Conservation (phyloP, 73 alveolate species). For the Paramecium pentaurelia region DNA sequence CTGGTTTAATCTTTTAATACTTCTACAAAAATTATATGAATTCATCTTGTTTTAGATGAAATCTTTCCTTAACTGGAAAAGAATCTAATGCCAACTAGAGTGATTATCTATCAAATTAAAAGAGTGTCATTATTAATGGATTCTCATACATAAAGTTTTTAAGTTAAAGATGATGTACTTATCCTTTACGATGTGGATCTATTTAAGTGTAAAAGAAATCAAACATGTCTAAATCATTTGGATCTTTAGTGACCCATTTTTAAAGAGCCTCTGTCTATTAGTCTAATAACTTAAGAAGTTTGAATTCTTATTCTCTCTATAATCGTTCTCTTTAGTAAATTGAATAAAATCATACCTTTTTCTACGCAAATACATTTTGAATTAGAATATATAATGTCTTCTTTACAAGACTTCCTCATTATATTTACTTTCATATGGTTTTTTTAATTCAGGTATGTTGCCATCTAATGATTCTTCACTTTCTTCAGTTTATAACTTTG, state of each 20-base stretch:
- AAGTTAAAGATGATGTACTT: not conserved
- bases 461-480: not conserved
- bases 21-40: conserved; percentile 1
- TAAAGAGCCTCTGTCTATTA: not conserved
- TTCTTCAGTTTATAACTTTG: not conserved
- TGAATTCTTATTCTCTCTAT: conserved; percentile 21
- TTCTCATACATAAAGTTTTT: conserved; percentile 13
- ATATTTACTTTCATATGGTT: not conserved
- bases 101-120: not conserved
- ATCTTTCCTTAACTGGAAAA: not conserved
- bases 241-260: conserved; percentile 6
- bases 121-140: not conserved
- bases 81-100: not conserved
- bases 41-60: not conserved
- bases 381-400: conserved; percentile 35
- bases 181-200: not conserved
- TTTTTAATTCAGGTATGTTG: not conserved
- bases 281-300: not conserved
- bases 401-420: conserved; percentile 8
- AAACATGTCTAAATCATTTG: not conserved
- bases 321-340: not conserved
- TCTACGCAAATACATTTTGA: conserved; percentile 20
- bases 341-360: not conserved
- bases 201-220: conserved; percentile 16
- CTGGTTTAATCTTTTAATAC: not conserved